Evolutionary conservation across 192 early-diverging fungal species (phyloP).

Genomic region (Coemansia guatemalensis): DNA sequence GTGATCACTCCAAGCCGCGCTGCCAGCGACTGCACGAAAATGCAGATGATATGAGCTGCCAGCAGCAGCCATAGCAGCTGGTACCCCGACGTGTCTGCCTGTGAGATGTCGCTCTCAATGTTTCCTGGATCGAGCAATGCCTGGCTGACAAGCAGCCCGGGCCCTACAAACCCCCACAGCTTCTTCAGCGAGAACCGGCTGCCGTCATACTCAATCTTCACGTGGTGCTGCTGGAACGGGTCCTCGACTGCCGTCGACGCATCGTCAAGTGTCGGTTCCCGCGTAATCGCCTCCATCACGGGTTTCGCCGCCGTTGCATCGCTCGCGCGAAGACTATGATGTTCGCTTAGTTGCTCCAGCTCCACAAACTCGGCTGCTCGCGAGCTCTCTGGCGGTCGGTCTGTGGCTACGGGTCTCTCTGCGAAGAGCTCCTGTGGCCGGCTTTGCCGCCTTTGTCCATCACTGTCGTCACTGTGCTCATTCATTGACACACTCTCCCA

Average conservation of each 20-base stretch:
- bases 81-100: slow-evolving; percentile 64
- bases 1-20: slow-evolving; percentile 67
- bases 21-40: slow-evolving; percentile 64
- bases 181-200: slow-evolving; percentile 58
- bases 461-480: slow-evolving; percentile 9
- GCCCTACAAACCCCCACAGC: slow-evolving; percentile 63
- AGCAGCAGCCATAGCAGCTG: slow-evolving; percentile 66
- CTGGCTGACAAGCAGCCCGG: slow-evolving; percentile 60
- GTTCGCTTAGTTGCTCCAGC: slow-evolving; percentile 11
- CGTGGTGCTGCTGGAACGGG: slow-evolving; percentile 28
- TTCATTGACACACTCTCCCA: slow-evolving; percentile 31
- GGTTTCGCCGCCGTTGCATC: slow-evolving; percentile 3
- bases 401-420: neutral
- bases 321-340: slow-evolving; percentile 3
- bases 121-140: slow-evolving; percentile 73
- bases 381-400: neutral
- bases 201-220: slow-evolving; percentile 41
- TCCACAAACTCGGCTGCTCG: slow-evolving; percentile 18
- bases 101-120: slow-evolving; percentile 70
- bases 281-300: neutral
- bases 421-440: slow-evolving; percentile 7
- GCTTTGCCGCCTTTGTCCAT: slow-evolving; percentile 6
- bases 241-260: slow-evolving; percentile 39
- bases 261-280: slow-evolving; percentile 30
- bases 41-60: slow-evolving; percentile 61